Percentiles rank a stretch among this genome's conserved stretches.
phyloP scores from a whole-genome alignment of 768 basidiomycete genomes.

The Lepiota brunneoincarnata region DNA sequence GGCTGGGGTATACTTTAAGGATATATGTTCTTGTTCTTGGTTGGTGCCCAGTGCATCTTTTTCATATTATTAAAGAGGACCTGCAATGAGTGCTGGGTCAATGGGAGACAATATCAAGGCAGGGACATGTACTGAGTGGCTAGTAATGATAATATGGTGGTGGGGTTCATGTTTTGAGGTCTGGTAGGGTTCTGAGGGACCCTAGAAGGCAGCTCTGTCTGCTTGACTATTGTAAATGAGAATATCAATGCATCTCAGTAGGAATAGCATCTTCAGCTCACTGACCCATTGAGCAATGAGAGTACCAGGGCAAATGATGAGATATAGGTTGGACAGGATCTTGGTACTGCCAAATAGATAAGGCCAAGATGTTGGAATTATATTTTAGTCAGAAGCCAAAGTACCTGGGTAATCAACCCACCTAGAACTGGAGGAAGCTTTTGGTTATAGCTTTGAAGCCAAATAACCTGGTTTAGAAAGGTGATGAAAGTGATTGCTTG shows the following conservation, averaged over 20 bases:
- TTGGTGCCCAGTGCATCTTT: background rate
- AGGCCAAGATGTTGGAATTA: conserved; percentile 7
- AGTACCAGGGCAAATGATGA: conserved; percentile 24
- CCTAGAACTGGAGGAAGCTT: conserved; percentile 19
- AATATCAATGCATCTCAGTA: conserved; percentile 19
- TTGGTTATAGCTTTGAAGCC: background rate
- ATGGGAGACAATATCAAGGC: background rate
- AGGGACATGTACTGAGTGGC: conserved; percentile 21
- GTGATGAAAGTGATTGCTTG: conserved; percentile 18
- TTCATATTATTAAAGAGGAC: conserved; percentile 16
- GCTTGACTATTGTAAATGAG: conserved; percentile 19
- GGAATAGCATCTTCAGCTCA: conserved; percentile 17
- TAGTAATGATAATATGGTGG: conserved; percentile 20
- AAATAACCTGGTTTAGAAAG: conserved; percentile 15
- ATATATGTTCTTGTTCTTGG: background rate
- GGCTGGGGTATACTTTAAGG: conserved; percentile 21
- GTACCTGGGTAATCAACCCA: conserved; percentile 3
- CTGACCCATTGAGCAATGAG: conserved; percentile 22
- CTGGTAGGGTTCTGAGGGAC: conserved; percentile 8
- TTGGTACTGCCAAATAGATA: conserved; percentile 8
- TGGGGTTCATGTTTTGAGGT: conserved; percentile 12
- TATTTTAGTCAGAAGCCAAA: background rate
- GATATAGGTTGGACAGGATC: conserved; percentile 16
- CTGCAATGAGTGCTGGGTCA: conserved; percentile 11
- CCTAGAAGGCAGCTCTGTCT: conserved; percentile 20